Evolutionary conservation across 805 yeast species (phyloP).

Genomic region (Saccharomycopsis olivae): DNA sequence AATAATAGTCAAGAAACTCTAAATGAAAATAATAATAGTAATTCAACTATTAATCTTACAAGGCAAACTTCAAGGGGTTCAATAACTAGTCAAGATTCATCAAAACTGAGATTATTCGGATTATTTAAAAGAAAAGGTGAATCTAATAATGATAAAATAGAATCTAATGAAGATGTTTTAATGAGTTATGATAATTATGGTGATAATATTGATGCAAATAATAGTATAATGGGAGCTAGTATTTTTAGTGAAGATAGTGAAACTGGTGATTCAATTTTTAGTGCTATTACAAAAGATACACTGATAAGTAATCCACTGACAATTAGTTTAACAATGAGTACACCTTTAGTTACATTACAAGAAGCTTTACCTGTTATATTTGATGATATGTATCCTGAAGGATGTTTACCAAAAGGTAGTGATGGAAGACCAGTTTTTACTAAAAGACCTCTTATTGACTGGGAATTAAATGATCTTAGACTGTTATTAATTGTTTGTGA

Average conservation of each 20-base stretch:
- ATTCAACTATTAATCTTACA: neutral
- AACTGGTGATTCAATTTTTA: slow-evolving; percentile 14
- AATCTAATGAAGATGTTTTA: neutral
- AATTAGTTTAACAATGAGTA: slow-evolving; percentile 7
- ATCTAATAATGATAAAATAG: neutral
- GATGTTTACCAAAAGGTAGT: slow-evolving; percentile 32
- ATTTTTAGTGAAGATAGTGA: neutral
- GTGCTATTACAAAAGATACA: slow-evolving; percentile 10
- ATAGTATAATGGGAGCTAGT: neutral
- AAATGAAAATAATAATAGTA: neutral
- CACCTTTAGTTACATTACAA: slow-evolving; percentile 26
- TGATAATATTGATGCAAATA: neutral
- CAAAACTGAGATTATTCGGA: neutral
- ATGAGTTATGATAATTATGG: neutral
- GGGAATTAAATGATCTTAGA: slow-evolving; percentile 63
- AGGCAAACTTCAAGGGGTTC: neutral
- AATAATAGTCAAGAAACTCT: neutral
- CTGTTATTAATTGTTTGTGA: slow-evolving; percentile 47
- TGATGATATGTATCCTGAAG: slow-evolving; percentile 48
- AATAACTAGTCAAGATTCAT: neutral
- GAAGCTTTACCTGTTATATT: slow-evolving; percentile 45
- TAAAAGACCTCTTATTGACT: slow-evolving; percentile 49
- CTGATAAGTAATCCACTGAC: neutral
- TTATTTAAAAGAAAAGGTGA: neutral
- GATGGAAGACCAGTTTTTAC: slow-evolving; percentile 58